Conservation (phyloP, 148 eudicot genomes). For the Chenopodium berlandieri region DNA sequence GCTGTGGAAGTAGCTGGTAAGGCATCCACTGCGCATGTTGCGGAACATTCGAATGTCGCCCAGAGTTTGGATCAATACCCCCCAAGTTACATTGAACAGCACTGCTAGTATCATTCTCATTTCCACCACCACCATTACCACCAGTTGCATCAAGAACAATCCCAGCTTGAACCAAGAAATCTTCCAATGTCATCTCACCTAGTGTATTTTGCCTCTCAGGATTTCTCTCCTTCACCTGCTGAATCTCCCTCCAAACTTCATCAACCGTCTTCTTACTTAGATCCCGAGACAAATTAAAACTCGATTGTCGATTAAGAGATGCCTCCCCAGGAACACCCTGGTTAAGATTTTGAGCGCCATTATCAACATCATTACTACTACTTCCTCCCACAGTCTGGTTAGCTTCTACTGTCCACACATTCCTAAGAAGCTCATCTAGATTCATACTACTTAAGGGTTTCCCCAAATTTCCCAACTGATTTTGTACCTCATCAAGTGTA, state of each 20-base stretch:
- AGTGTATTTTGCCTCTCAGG: slow-evolving; percentile 56
- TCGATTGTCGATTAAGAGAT: slow-evolving; percentile 48
- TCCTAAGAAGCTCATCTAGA: slow-evolving; percentile 87
- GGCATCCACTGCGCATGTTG: slow-evolving; percentile 60
- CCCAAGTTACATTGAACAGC: slow-evolving; percentile 29
- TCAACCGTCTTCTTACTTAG: slow-evolving; percentile 86
- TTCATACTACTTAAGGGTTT: slow-evolving; percentile 92
- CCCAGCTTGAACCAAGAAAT: slow-evolving; percentile 87
- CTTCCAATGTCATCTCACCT: slow-evolving; percentile 96
- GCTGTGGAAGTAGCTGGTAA: slow-evolving; percentile 39
- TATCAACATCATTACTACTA: slow-evolving; percentile 26
- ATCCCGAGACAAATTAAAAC: slow-evolving; percentile 52
- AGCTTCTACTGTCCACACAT: slow-evolving; percentile 66
- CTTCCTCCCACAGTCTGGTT: slow-evolving; percentile 33
- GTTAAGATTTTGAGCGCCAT: slow-evolving; percentile 31
- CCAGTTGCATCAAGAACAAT: slow-evolving; percentile 52
- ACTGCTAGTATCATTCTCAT: slow-evolving; percentile 24
- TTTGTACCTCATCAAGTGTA: slow-evolving; percentile 90
- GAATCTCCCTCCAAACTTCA: slow-evolving; percentile 90
- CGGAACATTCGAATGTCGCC: slow-evolving; percentile 31
- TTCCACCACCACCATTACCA: slow-evolving; percentile 1
- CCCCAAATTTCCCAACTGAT: slow-evolving; percentile 88
- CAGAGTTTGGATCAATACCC: slow-evolving; percentile 31
- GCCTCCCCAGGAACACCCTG: slow-evolving; percentile 27
- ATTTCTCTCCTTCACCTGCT: slow-evolving; percentile 44